phyloP scores from a whole-genome alignment of 495 filamentous ascomycete genomes.

The Stereocaulon alpinum region DNA sequence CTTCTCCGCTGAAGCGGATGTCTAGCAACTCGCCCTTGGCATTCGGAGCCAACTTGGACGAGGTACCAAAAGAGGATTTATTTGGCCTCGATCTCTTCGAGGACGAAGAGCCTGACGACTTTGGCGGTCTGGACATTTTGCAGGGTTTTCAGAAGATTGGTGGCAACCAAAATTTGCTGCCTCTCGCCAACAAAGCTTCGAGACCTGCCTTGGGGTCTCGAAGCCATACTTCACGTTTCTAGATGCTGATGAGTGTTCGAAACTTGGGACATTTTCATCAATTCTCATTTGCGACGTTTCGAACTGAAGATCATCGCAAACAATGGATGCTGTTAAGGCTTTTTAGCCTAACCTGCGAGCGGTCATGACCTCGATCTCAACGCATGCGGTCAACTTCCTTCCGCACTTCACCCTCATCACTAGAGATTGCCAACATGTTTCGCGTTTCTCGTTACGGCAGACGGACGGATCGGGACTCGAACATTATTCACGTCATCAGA shows the following conservation, averaged over 20 bases:
- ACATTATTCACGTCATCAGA: not conserved
- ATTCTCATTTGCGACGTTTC: not conserved
- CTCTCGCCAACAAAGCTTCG: conserved; percentile 26
- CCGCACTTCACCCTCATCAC: not conserved
- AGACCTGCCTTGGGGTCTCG: conserved; percentile 34
- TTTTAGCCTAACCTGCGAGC: too few species aligned
- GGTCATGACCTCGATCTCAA: not conserved
- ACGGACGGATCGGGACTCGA: not conserved
- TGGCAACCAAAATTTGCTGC: conserved; percentile 32
- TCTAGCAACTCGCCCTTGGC: conserved; percentile 39
- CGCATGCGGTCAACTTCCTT: not conserved
- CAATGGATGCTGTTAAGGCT: too few species aligned
- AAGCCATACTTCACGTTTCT: conserved; percentile 38
- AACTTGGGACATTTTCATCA: not conserved
- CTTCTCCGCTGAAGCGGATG: conserved; percentile 37
- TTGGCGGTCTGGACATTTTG: conserved; percentile 68
- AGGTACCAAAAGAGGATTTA: conserved; percentile 45
- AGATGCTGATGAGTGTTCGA: not conserved
- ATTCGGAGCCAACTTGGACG: conserved; percentile 45
- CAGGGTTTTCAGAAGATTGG: conserved; percentile 89
- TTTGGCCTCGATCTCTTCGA: conserved; percentile 49
- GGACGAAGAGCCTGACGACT: conserved; percentile 51
- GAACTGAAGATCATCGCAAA: too few species aligned
- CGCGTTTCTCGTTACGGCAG: not conserved
- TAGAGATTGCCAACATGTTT: not conserved